phyloP scores from a whole-genome alignment of 805 yeast species.

The Metschnikowia proteae region DNA sequence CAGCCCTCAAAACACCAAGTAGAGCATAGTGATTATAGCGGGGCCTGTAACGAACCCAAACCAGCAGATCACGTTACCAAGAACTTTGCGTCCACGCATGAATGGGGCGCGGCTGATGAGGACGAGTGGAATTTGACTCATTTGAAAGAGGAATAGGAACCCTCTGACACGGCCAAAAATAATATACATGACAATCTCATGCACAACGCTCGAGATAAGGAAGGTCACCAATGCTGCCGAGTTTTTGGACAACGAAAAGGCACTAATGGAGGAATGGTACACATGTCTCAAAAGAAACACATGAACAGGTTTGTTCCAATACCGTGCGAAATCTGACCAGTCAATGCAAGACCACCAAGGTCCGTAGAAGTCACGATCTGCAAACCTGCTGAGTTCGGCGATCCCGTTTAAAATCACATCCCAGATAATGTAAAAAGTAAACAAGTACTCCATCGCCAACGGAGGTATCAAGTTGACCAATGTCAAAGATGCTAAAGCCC shows the following conservation, averaged over 20 bases:
- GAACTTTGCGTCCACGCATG: conserved; percentile 49
- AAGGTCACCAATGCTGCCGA: conserved; percentile 78
- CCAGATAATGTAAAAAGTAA: conserved; percentile 90
- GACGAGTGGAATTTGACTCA: conserved; percentile 83
- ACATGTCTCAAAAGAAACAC: conserved; percentile 87
- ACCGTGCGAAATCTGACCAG: conserved; percentile 90
- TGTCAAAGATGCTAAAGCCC: conserved; percentile 23
- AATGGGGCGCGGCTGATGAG: conserved; percentile 56
- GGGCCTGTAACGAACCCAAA: conserved; percentile 88
- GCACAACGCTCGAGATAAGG: conserved; percentile 74
- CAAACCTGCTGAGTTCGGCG: conserved; percentile 84
- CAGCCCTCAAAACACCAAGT: conserved; percentile 45
- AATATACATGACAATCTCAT: conserved; percentile 89
- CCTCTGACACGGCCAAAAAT: conserved; percentile 78
- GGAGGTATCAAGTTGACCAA: conserved; percentile 75
- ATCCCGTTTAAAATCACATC: conserved; percentile 86
- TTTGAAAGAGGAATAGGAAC: conserved; percentile 73
- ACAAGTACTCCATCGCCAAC: conserved; percentile 67
- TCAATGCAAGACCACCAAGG: conserved; percentile 97
- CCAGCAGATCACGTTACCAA: conserved; percentile 89
- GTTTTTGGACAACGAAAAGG: conserved; percentile 58
- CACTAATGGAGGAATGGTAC: conserved; percentile 83
- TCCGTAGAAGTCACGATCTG: conserved; percentile 89
- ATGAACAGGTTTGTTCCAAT: conserved; percentile 95
- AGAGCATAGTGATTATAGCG: conserved; percentile 77